These are phyloP conservation scores for Talaromyces adpressus DNA, from an alignment of 495 filamentous ascomycete species.

Conservation along the genomic window DNA sequence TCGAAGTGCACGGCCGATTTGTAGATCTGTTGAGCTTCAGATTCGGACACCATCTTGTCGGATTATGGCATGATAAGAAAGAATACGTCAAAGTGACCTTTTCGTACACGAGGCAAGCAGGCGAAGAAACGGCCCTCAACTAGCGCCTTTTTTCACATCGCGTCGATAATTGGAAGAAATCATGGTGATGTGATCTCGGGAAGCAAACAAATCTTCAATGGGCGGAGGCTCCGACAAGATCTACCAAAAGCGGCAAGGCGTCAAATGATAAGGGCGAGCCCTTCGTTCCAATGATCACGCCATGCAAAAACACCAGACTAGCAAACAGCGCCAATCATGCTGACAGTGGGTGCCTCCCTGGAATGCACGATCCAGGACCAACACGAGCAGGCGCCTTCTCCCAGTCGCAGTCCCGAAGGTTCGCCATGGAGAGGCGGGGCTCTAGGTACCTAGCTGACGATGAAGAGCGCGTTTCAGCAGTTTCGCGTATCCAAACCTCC, in stretches of 20 bases:
- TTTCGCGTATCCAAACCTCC: constrained; percentile 9
- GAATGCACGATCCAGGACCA: neutral
- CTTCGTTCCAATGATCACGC: neutral
- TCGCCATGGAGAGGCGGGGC: neutral
- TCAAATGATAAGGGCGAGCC: neutral
- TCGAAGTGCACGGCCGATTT: too few relatives aligned
- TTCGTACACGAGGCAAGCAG: too few relatives aligned
- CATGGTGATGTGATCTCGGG: too few relatives aligned
- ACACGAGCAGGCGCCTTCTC: neutral
- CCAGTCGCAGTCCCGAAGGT: neutral
- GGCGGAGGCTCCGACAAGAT: neutral
- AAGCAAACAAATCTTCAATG: constrained; percentile 7
- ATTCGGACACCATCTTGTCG: too few relatives aligned
- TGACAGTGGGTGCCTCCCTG: too few relatives aligned
- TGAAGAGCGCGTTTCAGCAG: constrained; percentile 12
- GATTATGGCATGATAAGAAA: too few relatives aligned
- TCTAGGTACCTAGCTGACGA: neutral
- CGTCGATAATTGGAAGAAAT: too few relatives aligned
- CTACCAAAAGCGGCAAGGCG: neutral
- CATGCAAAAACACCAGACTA: neutral
- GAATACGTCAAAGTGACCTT: too few relatives aligned
- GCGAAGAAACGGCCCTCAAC: too few relatives aligned
- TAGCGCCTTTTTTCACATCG: too few relatives aligned
- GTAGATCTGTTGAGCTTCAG: too few relatives aligned
- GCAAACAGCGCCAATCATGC: neutral